Base-by-base conservation (phyloP, 192 early-diverging fungal species). In the Lobosporangium transversale region DNA sequence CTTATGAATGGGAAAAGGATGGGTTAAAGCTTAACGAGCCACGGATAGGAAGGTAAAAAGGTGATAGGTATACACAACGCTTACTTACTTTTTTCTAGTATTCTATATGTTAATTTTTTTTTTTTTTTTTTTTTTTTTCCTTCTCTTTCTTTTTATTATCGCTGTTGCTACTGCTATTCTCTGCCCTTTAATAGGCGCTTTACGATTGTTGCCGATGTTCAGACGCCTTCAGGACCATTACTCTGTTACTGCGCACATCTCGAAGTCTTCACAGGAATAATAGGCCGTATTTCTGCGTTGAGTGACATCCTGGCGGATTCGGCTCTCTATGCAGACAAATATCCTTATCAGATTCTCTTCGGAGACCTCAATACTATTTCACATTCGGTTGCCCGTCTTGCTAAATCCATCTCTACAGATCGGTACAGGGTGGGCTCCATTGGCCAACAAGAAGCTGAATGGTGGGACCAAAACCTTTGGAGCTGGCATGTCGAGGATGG, bases 361-460 rank as follows among this genome's bases (percentile, higher is more conserved):
- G 92, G 92, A 27, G 92, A 94, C 60, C 58, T 94, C 27, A 94
- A 94, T 64, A 94, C 92, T 0, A 90, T 92, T 80, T 89, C 87
- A 3, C 92, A 92, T 59, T 92, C 91, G 18, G 83, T 92, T 30
- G 91, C 88, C 2, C 81, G 92, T 9, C 63, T 94, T 2, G 90
- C 89, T 35, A 86, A 88, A 8, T 73, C 64, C 32, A 91, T 88
- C 62, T 81, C 85, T 8, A 79, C 75, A 11, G 92, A 91, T 62
- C 83, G 85, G 74, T 90, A 90, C 64, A 81, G 92, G 14, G 83
- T 86, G 53, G 76, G 85, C 12, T 89, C 87, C 0, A 32, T 92
- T 12, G 91, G 91, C 2, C 70, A 60, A 55, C 80, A 87, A 11
- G 92, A 94, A 58, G 73, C 89, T 37, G 84, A 88, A 56, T 92